Evolutionary conservation across 257 asterid genomes (phyloP).

Genomic region (Forsythia suspensa): DNA sequence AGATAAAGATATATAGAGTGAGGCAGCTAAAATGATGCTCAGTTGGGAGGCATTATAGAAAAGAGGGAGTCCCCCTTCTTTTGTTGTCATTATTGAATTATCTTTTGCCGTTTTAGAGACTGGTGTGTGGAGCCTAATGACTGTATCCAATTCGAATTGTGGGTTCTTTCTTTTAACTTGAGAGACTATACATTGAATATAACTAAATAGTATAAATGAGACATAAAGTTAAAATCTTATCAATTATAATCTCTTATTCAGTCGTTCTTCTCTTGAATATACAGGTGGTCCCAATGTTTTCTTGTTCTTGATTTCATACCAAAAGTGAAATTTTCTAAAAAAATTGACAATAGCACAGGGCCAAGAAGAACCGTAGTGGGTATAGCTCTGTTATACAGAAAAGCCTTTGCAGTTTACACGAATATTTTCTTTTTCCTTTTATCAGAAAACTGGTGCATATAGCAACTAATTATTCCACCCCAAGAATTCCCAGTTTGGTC

Average conservation of each 20-base stretch:
- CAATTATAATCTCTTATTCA: too few relatives aligned
- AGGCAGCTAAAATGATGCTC: conserved; percentile 1
- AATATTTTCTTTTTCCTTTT: conserved; percentile 7
- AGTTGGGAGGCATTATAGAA: conserved; percentile 22
- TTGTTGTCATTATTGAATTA: conserved; percentile 27
- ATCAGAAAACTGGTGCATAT: conserved; percentile 29
- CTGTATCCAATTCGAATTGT: neutral
- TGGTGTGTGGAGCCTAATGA: neutral
- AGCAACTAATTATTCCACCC: conserved; percentile 38
- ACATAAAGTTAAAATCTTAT: too few relatives aligned
- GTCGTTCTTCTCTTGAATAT: too few relatives aligned
- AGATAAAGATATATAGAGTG: conserved; percentile 2
- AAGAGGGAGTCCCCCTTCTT: conserved; percentile 17
- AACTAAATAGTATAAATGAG: too few relatives aligned
- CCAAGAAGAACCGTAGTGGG: conserved; percentile 13
- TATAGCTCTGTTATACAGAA: conserved; percentile 13
- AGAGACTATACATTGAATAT: too few relatives aligned
- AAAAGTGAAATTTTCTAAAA: conserved; percentile 14
- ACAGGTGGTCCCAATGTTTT: conserved; percentile 27
- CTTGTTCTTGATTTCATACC: conserved; percentile 23
- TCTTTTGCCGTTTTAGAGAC: conserved; percentile 25
- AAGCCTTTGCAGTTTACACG: conserved; percentile 14
- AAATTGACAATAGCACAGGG: conserved; percentile 16
- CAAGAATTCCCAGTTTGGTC: conserved; percentile 26
- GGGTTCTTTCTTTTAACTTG: neutral